Percentiles rank a stretch among this genome's conserved stretches.
phyloP scores from a whole-genome alignment of 495 filamentous ascomycete genomes.

The Niebla homalea region DNA sequence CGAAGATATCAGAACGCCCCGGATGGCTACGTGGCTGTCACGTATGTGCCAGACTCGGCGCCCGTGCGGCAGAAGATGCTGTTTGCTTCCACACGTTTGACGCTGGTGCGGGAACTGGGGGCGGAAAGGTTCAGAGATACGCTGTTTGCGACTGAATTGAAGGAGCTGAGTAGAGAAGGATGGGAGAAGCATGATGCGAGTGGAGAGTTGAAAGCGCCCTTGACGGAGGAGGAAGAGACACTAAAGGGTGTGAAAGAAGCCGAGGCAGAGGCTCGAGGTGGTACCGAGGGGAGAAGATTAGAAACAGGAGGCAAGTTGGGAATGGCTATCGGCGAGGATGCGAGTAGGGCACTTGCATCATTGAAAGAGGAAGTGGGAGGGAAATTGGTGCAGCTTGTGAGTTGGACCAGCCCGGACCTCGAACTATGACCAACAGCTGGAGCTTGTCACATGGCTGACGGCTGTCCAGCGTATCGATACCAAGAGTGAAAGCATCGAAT shows the following conservation, averaged over 20 bases:
- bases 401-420: conserved; percentile 16
- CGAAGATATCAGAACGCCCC: conserved; percentile 43
- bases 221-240: conserved; percentile 77
- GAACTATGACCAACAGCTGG: too few species aligned
- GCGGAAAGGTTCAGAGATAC: conserved; percentile 73
- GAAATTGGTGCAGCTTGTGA: conserved; percentile 68
- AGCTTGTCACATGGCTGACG: not conserved
- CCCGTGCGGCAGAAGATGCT: conserved; percentile 93
- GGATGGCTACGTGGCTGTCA: conserved; percentile 54
- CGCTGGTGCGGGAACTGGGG: conserved; percentile 74
- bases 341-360: conserved; percentile 47
- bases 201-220: conserved; percentile 41
- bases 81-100: conserved; percentile 78
- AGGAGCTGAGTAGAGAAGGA: conserved; percentile 53
- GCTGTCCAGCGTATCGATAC: conserved; percentile 53
- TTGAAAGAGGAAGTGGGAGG: conserved; percentile 40
- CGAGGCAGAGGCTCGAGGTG: conserved; percentile 64
- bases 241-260: conserved; percentile 64
- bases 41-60: conserved; percentile 82
- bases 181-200: conserved; percentile 59
- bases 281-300: conserved; percentile 55
- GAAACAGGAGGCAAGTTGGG: conserved; percentile 30
- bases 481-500: conserved; percentile 60
- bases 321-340: conserved; percentile 57
- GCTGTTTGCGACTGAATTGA: conserved; percentile 62